Percentiles rank a stretch among this genome's conserved stretches.
phyloP scores from a whole-genome alignment of 192 early-diverging fungal species.

The Funneliformis geosporum region DNA sequence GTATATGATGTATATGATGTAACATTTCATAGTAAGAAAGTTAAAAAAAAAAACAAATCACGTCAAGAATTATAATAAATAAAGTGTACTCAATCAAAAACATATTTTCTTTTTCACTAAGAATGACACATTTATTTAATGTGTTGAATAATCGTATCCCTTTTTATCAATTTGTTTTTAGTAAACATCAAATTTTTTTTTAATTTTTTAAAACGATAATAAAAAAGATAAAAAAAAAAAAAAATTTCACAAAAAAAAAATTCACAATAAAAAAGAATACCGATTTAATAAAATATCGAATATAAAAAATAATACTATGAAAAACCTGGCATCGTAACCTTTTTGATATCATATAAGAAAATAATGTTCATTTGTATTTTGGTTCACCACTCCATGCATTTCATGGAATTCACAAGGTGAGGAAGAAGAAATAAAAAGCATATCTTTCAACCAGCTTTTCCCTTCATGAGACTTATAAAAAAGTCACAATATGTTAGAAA shows the following conservation, averaged over 20 bases:
- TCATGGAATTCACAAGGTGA: neutral
- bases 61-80: too few relatives aligned
- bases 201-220: neutral
- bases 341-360: neutral
- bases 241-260: neutral
- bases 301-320: neutral
- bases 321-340: neutral
- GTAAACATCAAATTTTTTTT: neutral
- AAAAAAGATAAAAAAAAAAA: neutral
- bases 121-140: neutral
- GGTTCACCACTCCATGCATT: neutral
- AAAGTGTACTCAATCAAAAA: too few relatives aligned
- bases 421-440: neutral
- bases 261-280: neutral
- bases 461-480: neutral
- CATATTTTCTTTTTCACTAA: too few relatives aligned
- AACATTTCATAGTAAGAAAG: too few relatives aligned
- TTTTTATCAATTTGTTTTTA: neutral
- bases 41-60: too few relatives aligned
- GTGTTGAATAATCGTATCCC: neutral
- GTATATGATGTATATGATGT: too few relatives aligned
- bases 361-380: neutral
- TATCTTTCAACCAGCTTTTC: neutral
- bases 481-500: constrained; percentile 1
- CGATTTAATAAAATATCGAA: neutral